Evolutionary conservation across 2,329 filamentous ascomycete genomes (phyloP).

Genomic region (Tolypocladium ophioglossoides): DNA sequence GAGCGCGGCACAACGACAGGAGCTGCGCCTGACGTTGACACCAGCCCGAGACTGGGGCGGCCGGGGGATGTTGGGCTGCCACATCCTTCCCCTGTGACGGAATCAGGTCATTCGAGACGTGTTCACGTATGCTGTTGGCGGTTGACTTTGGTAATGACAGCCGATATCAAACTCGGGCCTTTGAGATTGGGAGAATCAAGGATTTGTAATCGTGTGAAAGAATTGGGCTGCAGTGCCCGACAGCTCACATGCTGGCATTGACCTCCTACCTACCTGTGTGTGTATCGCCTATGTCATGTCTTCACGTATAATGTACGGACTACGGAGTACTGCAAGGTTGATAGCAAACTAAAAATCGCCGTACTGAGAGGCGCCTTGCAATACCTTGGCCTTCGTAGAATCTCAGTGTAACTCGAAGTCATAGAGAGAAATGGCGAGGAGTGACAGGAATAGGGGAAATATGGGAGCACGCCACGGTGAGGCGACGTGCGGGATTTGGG

Average conservation of each 20-base stretch:
- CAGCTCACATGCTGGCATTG: not conserved
- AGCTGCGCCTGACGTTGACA: constrained; percentile 61
- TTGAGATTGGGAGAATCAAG: not conserved
- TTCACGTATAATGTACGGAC: no score
- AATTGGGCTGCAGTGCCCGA: not conserved
- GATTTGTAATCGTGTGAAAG: not conserved
- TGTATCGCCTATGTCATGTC: not conserved
- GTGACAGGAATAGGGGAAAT: no score
- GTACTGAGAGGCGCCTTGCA: no score
- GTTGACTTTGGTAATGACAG: not conserved
- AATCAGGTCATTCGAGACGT: not conserved
- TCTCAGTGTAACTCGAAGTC: no score
- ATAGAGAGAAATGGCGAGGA: no score
- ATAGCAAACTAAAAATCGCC: no score
- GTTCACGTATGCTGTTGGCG: not conserved
- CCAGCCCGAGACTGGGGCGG: constrained; percentile 83
- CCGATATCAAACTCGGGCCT: not conserved
- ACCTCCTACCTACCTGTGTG: not conserved
- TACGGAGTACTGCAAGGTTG: no score
- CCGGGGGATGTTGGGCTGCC: constrained; percentile 79
- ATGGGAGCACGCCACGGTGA: not conserved
- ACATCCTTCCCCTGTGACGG: constrained; percentile 64
- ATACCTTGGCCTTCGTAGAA: no score
- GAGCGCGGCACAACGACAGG: constrained; percentile 31
- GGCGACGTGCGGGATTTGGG: not conserved